phyloP scores from a whole-genome alignment of 768 basidiomycete species.

The Gloeopeniophorella convolvens region DNA sequence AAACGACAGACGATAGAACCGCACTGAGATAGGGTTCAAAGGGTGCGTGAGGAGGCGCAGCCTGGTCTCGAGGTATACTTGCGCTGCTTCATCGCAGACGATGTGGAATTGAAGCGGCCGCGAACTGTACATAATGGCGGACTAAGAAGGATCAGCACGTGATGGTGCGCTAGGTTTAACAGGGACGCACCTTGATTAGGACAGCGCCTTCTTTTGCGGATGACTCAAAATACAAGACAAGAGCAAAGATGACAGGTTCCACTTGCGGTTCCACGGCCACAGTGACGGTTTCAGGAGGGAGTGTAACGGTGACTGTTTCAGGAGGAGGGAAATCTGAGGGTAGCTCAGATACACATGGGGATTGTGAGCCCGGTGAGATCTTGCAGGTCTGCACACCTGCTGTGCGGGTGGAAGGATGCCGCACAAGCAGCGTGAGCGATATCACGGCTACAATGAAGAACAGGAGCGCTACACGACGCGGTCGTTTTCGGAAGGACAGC shows the following conservation, averaged over 20 bases:
- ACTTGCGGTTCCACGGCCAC: neutral
- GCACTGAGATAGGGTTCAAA: constrained; percentile 31
- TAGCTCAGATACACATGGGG: neutral
- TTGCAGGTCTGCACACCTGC: neutral
- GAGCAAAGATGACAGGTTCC: constrained; percentile 15
- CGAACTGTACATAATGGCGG: constrained; percentile 35
- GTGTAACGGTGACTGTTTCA: neutral
- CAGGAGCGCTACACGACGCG: constrained; percentile 1
- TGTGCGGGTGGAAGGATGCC: neutral
- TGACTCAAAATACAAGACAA: constrained; percentile 12
- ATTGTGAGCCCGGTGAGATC: neutral
- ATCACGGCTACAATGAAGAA: neutral
- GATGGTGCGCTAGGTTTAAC: no score
- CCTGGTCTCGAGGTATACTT: constrained; percentile 33
- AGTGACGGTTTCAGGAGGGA: neutral
- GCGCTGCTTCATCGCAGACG: constrained; percentile 40
- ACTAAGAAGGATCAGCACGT: constrained; percentile 24
- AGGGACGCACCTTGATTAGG: constrained; percentile 15
- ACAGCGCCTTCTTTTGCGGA: constrained; percentile 20
- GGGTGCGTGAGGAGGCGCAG: constrained; percentile 36
- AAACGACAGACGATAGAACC: constrained; percentile 37
- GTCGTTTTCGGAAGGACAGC: neutral
- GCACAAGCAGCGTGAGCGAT: neutral
- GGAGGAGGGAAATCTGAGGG: neutral
- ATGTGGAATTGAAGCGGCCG: constrained; percentile 38